These are phyloP conservation scores for Cinnamomum micranthum DNA, from an alignment of 164 flowering plant species.

Conservation along the genomic window DNA sequence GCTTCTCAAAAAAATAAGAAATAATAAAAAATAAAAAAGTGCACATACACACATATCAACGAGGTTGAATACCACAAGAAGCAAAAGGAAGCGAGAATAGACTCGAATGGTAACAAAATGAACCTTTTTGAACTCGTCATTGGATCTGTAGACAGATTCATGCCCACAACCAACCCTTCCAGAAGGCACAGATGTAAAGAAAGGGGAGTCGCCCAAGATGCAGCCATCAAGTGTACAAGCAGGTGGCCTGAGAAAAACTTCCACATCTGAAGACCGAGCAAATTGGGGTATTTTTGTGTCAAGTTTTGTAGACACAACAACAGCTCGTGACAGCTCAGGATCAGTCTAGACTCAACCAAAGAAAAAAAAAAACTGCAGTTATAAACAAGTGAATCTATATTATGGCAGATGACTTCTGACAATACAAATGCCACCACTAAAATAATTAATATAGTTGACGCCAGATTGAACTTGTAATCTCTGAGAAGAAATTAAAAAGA, in stretches of 20 bases:
- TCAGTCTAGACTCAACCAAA: slow-evolving; percentile 50
- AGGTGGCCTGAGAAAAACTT: slow-evolving; percentile 94
- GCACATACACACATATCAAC: too few species aligned
- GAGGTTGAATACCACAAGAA: background rate
- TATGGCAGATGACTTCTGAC: background rate
- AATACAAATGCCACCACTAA: too few species aligned
- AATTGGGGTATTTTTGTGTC: slow-evolving; percentile 96
- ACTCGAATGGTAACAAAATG: background rate
- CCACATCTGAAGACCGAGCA: slow-evolving; percentile 93
- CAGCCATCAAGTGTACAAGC: slow-evolving; percentile 79
- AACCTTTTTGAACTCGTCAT: slow-evolving; percentile 95
- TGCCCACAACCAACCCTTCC: slow-evolving; percentile 94
- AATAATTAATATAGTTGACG: background rate
- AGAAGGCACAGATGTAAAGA: slow-evolving; percentile 97
- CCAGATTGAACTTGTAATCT: background rate
- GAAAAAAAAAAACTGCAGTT: background rate
- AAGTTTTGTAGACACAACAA: slow-evolving; percentile 92
- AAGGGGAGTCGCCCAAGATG: slow-evolving; percentile 90
- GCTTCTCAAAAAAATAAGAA: too few species aligned
- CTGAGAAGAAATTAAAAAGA: background rate
- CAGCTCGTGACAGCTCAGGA: slow-evolving; percentile 93
- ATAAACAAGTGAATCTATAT: background rate
- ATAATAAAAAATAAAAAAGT: too few species aligned
- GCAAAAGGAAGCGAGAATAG: background rate
- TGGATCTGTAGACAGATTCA: slow-evolving; percentile 75